Evolutionary conservation across 306 rosid species (phyloP), one percentile per base, ranked within the genome.

Genomic region (Malus sylvestris): DNA sequence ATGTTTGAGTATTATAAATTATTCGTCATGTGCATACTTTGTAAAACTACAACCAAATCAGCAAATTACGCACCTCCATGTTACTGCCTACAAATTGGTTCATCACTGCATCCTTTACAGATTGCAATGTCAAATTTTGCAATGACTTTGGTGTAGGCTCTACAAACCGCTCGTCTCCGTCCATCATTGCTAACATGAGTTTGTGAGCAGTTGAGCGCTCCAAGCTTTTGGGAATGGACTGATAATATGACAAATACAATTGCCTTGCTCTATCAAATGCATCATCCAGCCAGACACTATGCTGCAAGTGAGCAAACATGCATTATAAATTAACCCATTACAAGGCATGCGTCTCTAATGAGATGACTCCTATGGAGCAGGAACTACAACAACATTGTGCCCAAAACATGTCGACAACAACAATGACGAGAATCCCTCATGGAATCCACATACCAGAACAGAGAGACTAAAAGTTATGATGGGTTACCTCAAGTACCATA

Each of bases 141-240:
- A 95, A 82, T 10, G 97, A 91, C 42, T 81, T 86, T 65, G 99
- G 99, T 49, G 97, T 89, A 62, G 99, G 99, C 91, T 95, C 97
- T 55, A 88, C 92, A 87, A 95, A 95, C 57, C 99, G 86, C 82
- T 95, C 99, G 61, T 95, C 99, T 67, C 96, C 96, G 76, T 89
- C 90, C 87, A 92, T 76, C 99, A 95, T 95, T 78, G 98, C 99
- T 70, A 89, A 82, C 99, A 95, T 92, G 85, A 95, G 99, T 83
- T 92, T 95, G 86, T 95, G 97, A 77, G 99, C 99, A 87, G 99
- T 95, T 64, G 99, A 92, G 30, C 99, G 97, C 84, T 92, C 99
- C 90, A 95, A 84, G 87, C 99, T 95, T 89, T 95, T 95, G 32
- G 99, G 97, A 82, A 95, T 95, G 79, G 99, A 95, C 71, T 97